Evolutionary conservation across 2,329 filamentous ascomycete genomes (phyloP).

Genomic region (Alternaria tenuissima): DNA sequence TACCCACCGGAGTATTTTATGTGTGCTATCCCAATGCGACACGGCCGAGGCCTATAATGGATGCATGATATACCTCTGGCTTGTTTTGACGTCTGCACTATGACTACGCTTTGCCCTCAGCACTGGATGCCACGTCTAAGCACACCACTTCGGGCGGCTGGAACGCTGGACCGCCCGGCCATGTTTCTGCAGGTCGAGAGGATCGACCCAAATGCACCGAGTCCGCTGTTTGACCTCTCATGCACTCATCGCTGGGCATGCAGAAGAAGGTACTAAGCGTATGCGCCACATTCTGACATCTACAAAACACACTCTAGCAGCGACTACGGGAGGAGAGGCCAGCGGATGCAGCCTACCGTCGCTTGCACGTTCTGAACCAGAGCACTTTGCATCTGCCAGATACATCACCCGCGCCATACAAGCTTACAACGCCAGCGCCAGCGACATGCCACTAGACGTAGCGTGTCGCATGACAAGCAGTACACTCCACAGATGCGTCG

Average conservation of each 20-base stretch:
- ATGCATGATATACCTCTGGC: conserved; percentile 33
- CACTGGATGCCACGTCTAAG: conserved; percentile 38
- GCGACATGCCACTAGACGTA: conserved; percentile 28
- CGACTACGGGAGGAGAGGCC: conserved; percentile 18
- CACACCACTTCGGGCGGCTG: conserved; percentile 32
- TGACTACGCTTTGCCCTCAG: conserved; percentile 23
- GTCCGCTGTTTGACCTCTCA: conserved; percentile 39
- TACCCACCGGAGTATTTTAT: conserved; percentile 49
- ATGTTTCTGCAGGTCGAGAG: conserved; percentile 24
- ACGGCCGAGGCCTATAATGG: conserved; percentile 33
- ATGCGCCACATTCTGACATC: conserved; percentile 6
- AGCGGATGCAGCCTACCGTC: conserved; percentile 31
- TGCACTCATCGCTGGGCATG: conserved; percentile 21
- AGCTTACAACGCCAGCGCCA: conserved; percentile 21
- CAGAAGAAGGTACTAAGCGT: conserved; percentile 1
- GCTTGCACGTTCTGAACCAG: conserved; percentile 20
- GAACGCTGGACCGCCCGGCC: conserved; percentile 25
- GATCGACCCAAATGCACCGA: conserved; percentile 35
- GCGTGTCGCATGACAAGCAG: conserved; percentile 27
- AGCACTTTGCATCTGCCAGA: conserved; percentile 34
- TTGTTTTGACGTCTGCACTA: conserved; percentile 35
- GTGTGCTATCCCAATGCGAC: conserved; percentile 33
- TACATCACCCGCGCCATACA: conserved; percentile 31
- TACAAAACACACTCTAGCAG: conserved; percentile 14
- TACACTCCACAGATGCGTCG: conserved; percentile 22